Percentiles rank a stretch among this genome's conserved stretches.
phyloP scores from a whole-genome alignment of 176 grass and related monocot genomes.

The maize (Zea mays) region Zm-B73-REFERENCE-NAM-5.0 NC_050105.1:23684501-23685000 shows the following conservation, averaged over 20 bases:
- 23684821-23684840: no score
- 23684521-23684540: constrained; percentile 55
- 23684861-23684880: no score
- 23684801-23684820: no score
- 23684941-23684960: not conserved
- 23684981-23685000: constrained; percentile 37
- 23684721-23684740: no score
- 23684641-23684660: constrained; percentile 51
- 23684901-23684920: not conserved
- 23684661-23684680: constrained; percentile 53
- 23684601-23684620: not conserved
- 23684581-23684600: constrained; percentile 15
- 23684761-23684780: no score
- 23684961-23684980: constrained; percentile 34
- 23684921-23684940: not conserved
- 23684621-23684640: constrained; percentile 65
- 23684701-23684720: no score
- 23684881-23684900: no score
- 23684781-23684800: no score
- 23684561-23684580: no score
- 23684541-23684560: not conserved
- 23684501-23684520: constrained; percentile 61
- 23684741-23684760: no score
- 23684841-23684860: no score
- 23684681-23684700: no score